These are phyloP conservation scores for Cladosporium cucumerinum DNA, from an alignment of 2,329 filamentous ascomycete genomes.

Conservation along the genomic window DNA sequence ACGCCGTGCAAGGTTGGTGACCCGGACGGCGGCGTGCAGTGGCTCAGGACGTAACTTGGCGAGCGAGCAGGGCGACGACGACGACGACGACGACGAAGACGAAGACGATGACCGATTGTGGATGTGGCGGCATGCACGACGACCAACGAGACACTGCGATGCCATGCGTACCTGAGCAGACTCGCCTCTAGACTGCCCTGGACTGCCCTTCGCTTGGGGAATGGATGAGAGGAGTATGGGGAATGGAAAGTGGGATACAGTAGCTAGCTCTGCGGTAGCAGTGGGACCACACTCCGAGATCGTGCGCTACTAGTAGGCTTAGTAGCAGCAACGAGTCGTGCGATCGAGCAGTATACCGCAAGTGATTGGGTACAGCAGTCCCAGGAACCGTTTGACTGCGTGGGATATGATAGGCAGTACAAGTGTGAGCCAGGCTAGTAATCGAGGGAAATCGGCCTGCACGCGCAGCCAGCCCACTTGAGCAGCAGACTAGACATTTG, in stretches of 20 bases:
- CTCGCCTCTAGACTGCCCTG: not conserved
- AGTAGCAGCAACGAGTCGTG: not conserved
- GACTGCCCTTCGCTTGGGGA: not conserved
- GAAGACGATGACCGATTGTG: not conserved
- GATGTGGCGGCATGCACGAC: not conserved
- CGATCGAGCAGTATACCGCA: not conserved
- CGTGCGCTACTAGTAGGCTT: not conserved
- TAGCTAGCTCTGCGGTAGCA: not conserved
- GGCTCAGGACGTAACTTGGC: not conserved
- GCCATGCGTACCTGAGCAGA: not conserved
- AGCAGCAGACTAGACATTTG: not conserved
- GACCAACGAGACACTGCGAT: not conserved
- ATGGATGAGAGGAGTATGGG: not conserved
- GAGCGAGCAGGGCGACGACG: not conserved
- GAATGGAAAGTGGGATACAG: not conserved
- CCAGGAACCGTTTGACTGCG: not conserved
- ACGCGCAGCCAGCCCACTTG: not conserved
- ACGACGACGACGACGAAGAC: not conserved
- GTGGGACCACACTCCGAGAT: conserved; percentile 4
- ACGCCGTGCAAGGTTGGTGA: not conserved
- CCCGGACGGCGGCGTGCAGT: not conserved
- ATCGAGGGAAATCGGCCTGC: not conserved
- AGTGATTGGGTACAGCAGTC: not conserved
- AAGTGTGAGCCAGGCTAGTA: not conserved
- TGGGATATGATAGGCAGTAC: conserved; percentile 1